These are phyloP conservation scores for Canariomyces notabilis DNA, from an alignment of 2,329 filamentous ascomycete species.

Conservation along the genomic window DNA sequence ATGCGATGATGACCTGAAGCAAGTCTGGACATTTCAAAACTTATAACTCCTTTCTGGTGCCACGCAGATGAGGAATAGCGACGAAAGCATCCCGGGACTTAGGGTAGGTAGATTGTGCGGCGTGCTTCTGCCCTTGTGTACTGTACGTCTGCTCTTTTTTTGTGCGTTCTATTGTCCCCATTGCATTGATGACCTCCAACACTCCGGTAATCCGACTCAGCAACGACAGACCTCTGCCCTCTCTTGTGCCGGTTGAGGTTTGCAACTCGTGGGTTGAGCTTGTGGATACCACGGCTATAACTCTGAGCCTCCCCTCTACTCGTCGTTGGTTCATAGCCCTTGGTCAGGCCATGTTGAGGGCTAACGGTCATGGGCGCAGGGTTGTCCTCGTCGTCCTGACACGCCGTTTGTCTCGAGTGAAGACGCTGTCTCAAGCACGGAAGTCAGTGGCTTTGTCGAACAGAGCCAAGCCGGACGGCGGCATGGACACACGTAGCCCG, in stretches of 20 bases:
- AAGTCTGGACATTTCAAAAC: slow-evolving; percentile 48
- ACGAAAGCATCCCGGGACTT: neutral
- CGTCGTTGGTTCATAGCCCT: neutral
- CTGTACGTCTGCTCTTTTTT: slow-evolving; percentile 13
- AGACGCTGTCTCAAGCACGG: neutral
- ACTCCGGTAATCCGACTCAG: slow-evolving; percentile 29
- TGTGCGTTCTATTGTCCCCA: slow-evolving; percentile 2
- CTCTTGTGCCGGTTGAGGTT: neutral
- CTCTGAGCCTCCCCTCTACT: slow-evolving; percentile 9
- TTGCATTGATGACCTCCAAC: slow-evolving; percentile 24
- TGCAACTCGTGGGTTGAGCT: slow-evolving; percentile 18
- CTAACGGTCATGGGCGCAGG: slow-evolving; percentile 4
- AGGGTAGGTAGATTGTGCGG: too few species aligned
- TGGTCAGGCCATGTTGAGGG: neutral
- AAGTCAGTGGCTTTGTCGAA: neutral
- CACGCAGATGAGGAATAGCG: slow-evolving; percentile 15
- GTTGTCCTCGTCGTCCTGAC: neutral
- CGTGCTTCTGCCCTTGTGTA: too few species aligned
- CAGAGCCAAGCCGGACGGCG: neutral
- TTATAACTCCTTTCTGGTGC: slow-evolving; percentile 9
- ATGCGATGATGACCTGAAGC: slow-evolving; percentile 65
- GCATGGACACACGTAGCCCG: neutral
- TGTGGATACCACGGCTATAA: slow-evolving; percentile 20
- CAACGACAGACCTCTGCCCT: slow-evolving; percentile 14
- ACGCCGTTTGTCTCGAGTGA: slow-evolving; percentile 1